These are phyloP conservation scores for Salicornia ramosissima DNA, from an alignment of 148 eudicot genomes.

Conservation along the genomic window DNA sequence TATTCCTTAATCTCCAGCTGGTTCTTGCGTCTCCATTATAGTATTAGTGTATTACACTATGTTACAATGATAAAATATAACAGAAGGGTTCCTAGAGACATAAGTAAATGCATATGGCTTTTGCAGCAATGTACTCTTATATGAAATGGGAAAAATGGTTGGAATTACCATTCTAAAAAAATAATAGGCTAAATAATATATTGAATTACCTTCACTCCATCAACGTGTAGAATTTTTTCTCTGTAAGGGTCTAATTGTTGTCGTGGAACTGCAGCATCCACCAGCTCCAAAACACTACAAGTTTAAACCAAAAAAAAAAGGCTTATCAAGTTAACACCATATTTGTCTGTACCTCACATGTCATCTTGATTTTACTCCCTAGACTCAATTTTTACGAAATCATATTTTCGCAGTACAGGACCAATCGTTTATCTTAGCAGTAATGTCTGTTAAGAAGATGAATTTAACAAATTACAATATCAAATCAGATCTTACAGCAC, in stretches of 20 bases:
- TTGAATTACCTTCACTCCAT: constrained; percentile 72
- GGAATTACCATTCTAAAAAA: neutral
- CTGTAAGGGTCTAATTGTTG: constrained; percentile 61
- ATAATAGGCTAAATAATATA: neutral
- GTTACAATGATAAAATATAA: neutral
- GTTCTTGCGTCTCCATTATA: too few species aligned
- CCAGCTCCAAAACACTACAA: constrained; percentile 78
- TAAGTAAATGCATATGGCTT: neutral
- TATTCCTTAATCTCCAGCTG: too few species aligned
- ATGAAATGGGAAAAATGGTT: neutral
- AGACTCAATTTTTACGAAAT: neutral
- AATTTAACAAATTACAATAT: neutral
- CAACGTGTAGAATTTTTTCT: constrained; percentile 60
- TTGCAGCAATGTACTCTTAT: neutral
- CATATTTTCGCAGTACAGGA: neutral
- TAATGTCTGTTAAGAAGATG: neutral
- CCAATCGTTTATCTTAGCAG: neutral
- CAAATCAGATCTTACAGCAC: neutral
- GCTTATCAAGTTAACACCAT: constrained; percentile 4
- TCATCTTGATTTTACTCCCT: neutral
- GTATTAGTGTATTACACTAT: too few species aligned
- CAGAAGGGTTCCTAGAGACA: neutral
- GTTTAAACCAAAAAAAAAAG: constrained; percentile 14
- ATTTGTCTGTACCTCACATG: neutral
- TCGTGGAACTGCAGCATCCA: constrained; percentile 94